phyloP scores from a whole-genome alignment of 306 rosid species.

The Prunus mume region DNA sequence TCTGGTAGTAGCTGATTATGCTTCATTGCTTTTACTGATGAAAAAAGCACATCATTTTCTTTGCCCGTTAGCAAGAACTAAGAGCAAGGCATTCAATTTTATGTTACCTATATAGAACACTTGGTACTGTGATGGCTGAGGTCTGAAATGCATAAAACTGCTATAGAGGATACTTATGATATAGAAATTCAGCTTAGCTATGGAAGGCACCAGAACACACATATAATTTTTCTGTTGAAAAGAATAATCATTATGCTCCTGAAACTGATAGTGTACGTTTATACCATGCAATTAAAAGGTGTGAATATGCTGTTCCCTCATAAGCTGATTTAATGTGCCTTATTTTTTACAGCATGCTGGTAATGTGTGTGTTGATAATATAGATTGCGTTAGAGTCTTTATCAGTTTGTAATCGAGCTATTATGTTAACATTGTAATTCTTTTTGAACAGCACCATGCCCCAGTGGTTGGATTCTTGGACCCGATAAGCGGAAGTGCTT shows the following conservation, averaged over 20 bases:
- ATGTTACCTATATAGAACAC: background rate
- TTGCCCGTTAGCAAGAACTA: too few species aligned
- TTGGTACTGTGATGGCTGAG: background rate
- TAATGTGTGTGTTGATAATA: background rate
- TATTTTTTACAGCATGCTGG: background rate
- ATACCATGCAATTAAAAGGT: background rate
- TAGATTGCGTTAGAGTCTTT: background rate
- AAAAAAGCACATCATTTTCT: too few species aligned
- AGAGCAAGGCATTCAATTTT: background rate
- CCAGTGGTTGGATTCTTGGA: slow-evolving; percentile 59
- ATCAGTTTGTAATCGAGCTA: slow-evolving; percentile 14
- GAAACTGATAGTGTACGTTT: background rate
- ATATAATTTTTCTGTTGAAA: background rate
- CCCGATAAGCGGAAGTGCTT: slow-evolving; percentile 63
- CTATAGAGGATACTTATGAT: background rate
- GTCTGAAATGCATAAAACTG: slow-evolving; percentile 5
- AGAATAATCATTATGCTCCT: background rate
- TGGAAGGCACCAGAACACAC: background rate
- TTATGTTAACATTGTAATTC: slow-evolving; percentile 6
- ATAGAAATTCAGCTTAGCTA: background rate
- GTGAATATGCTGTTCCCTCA: background rate
- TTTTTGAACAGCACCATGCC: slow-evolving; percentile 61
- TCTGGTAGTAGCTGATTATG: too few species aligned
- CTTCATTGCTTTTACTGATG: too few species aligned
- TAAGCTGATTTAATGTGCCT: background rate